Conservation (phyloP, 2,329 filamentous ascomycete species). For the Hypoxylon sp. region DNA sequence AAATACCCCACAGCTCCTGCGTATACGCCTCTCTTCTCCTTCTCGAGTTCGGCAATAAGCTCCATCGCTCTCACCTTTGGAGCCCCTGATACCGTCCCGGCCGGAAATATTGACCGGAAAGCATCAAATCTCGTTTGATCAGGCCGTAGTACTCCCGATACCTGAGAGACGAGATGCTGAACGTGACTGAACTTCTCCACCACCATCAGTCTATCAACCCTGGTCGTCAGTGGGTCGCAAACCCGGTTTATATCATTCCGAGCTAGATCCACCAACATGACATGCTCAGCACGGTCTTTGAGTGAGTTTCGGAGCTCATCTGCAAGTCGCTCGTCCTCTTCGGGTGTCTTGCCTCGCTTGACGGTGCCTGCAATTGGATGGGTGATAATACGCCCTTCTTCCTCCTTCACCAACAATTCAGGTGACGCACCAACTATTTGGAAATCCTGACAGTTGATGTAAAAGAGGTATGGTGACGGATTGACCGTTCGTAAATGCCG, state of each 20-base stretch:
- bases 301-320: conserved; percentile 82
- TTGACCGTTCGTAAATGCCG: conserved; percentile 97
- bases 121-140: conserved; percentile 94
- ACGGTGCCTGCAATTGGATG: conserved; percentile 98
- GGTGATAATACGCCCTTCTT: conserved; percentile 89
- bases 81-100: conserved; percentile 93
- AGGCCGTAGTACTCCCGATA: conserved; percentile 87
- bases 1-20: conserved; percentile 98
- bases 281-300: conserved; percentile 95
- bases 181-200: conserved; percentile 97
- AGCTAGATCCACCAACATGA: conserved; percentile 97
- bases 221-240: conserved; percentile 89
- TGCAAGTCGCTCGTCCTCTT: conserved; percentile 86
- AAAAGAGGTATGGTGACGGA: conserved; percentile 97
- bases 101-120: conserved; percentile 96
- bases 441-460: conserved; percentile 91
- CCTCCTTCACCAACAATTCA: conserved; percentile 93
- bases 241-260: conserved; percentile 98
- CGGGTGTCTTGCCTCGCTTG: conserved; percentile 82
- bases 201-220: conserved; percentile 94
- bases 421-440: conserved; percentile 96
- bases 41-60: conserved; percentile 92
- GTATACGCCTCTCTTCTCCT: conserved; percentile 95
- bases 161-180: conserved; percentile 96
- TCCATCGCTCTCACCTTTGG: conserved; percentile 98